phyloP scores from a whole-genome alignment of 192 early-diverging fungal species.

The Gamsiella multidivaricata region DNA sequence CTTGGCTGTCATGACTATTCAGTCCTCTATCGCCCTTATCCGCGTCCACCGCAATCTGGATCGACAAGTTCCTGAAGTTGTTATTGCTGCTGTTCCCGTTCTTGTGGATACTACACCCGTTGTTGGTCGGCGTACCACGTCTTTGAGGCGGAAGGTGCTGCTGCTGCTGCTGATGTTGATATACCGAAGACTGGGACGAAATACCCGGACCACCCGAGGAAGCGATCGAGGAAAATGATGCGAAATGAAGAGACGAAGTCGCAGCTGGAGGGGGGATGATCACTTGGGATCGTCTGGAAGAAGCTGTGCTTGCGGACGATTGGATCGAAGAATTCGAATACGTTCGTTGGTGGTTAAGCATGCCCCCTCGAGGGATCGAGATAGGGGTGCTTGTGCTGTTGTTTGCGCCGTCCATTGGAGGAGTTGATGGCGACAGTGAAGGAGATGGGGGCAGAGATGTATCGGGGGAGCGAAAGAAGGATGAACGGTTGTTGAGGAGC shows the following conservation, averaged over 20 bases:
- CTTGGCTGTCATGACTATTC: conserved; percentile 11
- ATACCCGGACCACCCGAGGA: background rate
- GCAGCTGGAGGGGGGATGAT: conserved; percentile 46
- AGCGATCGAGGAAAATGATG: conserved; percentile 42
- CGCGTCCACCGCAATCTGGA: conserved; percentile 22
- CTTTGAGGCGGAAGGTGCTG: background rate
- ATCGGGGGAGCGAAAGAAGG: background rate
- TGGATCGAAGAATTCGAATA: conserved; percentile 38
- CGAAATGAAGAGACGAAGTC: conserved; percentile 32
- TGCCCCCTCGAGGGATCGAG: conserved; percentile 25
- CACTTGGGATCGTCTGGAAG: conserved; percentile 28
- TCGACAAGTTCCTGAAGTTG: conserved; percentile 46
- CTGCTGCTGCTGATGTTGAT: background rate
- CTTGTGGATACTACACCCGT: background rate
- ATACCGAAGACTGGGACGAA: background rate
- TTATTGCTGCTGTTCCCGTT: background rate
- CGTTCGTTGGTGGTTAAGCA: conserved; percentile 31
- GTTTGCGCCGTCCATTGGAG: background rate
- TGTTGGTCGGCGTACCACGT: background rate
- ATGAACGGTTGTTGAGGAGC: background rate
- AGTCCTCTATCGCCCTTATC: conserved; percentile 5
- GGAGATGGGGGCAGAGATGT: conserved; percentile 21
- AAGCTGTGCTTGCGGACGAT: conserved; percentile 12
- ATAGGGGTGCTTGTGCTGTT: conserved; percentile 23
- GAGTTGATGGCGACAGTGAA: background rate